Evolutionary conservation across 305 asterid genomes (phyloP).

Genomic region (Fraxinus velutina): DNA sequence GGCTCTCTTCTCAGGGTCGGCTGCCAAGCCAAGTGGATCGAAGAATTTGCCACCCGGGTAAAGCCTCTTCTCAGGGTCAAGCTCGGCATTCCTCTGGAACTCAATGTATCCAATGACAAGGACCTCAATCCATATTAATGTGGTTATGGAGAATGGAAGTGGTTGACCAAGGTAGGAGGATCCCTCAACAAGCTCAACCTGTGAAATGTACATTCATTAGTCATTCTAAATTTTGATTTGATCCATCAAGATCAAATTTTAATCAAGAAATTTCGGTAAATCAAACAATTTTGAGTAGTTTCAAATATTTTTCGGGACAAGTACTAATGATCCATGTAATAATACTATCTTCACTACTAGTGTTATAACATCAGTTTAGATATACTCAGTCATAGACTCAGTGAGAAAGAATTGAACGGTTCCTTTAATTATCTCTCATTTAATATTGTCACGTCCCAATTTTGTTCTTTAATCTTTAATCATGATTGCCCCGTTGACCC

Average conservation of each 20-base stretch:
- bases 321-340: too few relatives aligned
- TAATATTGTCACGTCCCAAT: too few relatives aligned
- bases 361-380: too few relatives aligned
- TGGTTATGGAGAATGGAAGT: slow-evolving; percentile 74
- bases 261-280: not conserved
- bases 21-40: slow-evolving; percentile 85
- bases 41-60: slow-evolving; percentile 93
- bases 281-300: not conserved
- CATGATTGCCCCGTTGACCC: too few relatives aligned
- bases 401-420: too few relatives aligned
- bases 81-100: slow-evolving; percentile 92
- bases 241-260: not conserved
- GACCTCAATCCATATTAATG: slow-evolving; percentile 88
- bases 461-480: too few relatives aligned
- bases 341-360: too few relatives aligned
- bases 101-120: slow-evolving; percentile 81
- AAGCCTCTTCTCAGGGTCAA: slow-evolving; percentile 87
- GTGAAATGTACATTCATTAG: not conserved
- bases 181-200: slow-evolving; percentile 92
- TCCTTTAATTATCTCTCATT: too few relatives aligned
- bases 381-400: too few relatives aligned
- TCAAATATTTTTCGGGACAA: too few relatives aligned
- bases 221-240: not conserved
- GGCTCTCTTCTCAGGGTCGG: slow-evolving; percentile 89
- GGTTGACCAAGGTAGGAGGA: slow-evolving; percentile 91